These are phyloP conservation scores for Echria macrotheca DNA, from an alignment of 495 filamentous ascomycete genomes.

Conservation along the genomic window DNA sequence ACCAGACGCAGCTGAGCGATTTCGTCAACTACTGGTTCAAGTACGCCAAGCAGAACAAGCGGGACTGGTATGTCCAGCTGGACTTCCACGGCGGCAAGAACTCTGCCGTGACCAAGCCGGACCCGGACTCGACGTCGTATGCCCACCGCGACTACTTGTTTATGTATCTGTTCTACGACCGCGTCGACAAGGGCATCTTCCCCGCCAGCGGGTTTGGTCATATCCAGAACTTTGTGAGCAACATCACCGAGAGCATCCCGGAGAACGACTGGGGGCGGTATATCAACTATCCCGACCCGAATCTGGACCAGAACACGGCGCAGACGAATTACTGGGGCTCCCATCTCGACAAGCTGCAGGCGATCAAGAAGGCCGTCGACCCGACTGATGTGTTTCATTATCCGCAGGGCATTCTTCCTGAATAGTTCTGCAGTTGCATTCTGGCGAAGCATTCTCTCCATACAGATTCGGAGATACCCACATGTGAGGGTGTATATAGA, in stretches of 20 bases:
- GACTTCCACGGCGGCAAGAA: slow-evolving; percentile 42
- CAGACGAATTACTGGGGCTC: slow-evolving; percentile 47
- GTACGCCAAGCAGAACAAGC: slow-evolving; percentile 34
- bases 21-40: slow-evolving; percentile 42
- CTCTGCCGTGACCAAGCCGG: slow-evolving; percentile 31
- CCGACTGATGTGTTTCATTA: slow-evolving; percentile 57
- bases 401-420: slow-evolving; percentile 34
- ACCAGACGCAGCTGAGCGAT: slow-evolving; percentile 28
- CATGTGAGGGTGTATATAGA: too few species aligned
- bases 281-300: slow-evolving; percentile 43
- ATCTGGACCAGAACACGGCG: slow-evolving; percentile 32
- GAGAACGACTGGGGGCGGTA: slow-evolving; percentile 37
- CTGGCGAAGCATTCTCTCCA: too few species aligned
- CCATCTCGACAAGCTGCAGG: slow-evolving; percentile 47
- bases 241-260: slow-evolving; percentile 28
- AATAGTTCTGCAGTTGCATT: neutral
- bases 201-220: slow-evolving; percentile 29
- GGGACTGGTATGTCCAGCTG: slow-evolving; percentile 43
- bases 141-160: slow-evolving; percentile 42
- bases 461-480: too few species aligned
- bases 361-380: slow-evolving; percentile 53
- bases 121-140: slow-evolving; percentile 30
- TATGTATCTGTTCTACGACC: slow-evolving; percentile 41
- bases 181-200: slow-evolving; percentile 28
- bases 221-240: slow-evolving; percentile 33